These are phyloP conservation scores for Brassica nigra DNA, from an alignment of 345 rosid genomes.

Conservation along the genomic window DNA sequence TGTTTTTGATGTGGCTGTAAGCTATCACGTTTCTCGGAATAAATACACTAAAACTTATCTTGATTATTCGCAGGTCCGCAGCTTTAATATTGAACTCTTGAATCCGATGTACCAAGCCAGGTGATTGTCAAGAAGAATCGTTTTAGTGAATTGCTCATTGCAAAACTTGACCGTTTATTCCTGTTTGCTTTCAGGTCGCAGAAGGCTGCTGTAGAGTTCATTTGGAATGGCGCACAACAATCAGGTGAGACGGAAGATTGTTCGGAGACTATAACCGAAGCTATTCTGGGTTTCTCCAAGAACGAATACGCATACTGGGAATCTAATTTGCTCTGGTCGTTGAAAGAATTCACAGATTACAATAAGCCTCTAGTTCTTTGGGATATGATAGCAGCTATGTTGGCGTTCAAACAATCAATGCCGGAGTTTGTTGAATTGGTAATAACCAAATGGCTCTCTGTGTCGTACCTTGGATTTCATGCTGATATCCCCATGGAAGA, in stretches of 20 bases:
- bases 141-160: neutral
- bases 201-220: slow-evolving; percentile 84
- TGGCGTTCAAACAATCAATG: slow-evolving; percentile 62
- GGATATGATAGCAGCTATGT: slow-evolving; percentile 75
- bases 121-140: slow-evolving; percentile 39
- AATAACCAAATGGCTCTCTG: slow-evolving; percentile 69
- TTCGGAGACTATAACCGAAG: slow-evolving; percentile 40
- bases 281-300: slow-evolving; percentile 51
- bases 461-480: slow-evolving; percentile 47
- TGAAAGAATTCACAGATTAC: slow-evolving; percentile 54
- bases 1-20: neutral
- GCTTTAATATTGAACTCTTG: slow-evolving; percentile 66
- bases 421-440: slow-evolving; percentile 61
- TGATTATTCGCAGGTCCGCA: slow-evolving; percentile 66
- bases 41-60: slow-evolving; percentile 15
- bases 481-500: slow-evolving; percentile 46
- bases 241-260: slow-evolving; percentile 42
- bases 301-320: slow-evolving; percentile 67
- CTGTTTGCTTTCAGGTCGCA: slow-evolving; percentile 54
- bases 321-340: slow-evolving; percentile 65
- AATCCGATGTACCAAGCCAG: slow-evolving; percentile 90
- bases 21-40: slow-evolving; percentile 6
- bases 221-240: slow-evolving; percentile 89
- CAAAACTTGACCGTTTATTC: slow-evolving; percentile 5
- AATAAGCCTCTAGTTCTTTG: slow-evolving; percentile 71